phyloP scores from a whole-genome alignment of 1,284 basidiomycete genomes.

The Chalciporus sp. region DNA sequence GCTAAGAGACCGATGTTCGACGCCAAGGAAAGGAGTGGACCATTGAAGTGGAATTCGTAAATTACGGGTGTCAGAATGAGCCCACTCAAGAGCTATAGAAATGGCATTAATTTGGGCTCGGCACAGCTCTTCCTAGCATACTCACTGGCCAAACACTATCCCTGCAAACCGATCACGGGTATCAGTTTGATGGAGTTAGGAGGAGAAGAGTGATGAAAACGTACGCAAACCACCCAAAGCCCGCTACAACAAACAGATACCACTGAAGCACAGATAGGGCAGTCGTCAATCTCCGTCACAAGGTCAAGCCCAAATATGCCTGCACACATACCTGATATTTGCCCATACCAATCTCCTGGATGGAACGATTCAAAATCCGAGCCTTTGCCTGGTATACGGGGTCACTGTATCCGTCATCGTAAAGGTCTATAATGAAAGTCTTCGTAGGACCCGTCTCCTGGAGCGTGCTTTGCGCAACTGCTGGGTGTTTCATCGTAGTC shows the following conservation, averaged over 20 bases:
- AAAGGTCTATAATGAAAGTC: constrained; percentile 30
- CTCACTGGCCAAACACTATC: constrained; percentile 53
- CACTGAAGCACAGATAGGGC: constrained; percentile 39
- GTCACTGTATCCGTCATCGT: constrained; percentile 50
- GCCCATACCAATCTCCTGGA: constrained; percentile 70
- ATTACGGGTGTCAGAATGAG: constrained; percentile 59
- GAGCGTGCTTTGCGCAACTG: not conserved
- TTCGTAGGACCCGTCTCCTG: not conserved
- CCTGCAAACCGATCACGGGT: constrained; percentile 21
- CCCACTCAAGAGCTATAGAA: constrained; percentile 48
- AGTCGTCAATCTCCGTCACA: not conserved
- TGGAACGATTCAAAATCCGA: constrained; percentile 53
- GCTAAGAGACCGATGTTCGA: constrained; percentile 64
- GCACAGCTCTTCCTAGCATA: constrained; percentile 4
- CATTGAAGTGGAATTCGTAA: constrained; percentile 57
- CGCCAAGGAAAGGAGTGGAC: constrained; percentile 60
- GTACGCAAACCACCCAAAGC: constrained; percentile 74
- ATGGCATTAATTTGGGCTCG: not conserved
- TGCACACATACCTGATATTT: constrained; percentile 59
- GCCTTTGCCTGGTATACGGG: constrained; percentile 61
- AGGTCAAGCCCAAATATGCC: not conserved
- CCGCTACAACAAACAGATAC: constrained; percentile 59
- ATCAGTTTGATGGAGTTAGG: not conserved
- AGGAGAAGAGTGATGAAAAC: constrained; percentile 25
- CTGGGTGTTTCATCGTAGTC: not conserved